phyloP scores from a whole-genome alignment of 176 grass and related monocot species.

The Bromus sterilis region DNA sequence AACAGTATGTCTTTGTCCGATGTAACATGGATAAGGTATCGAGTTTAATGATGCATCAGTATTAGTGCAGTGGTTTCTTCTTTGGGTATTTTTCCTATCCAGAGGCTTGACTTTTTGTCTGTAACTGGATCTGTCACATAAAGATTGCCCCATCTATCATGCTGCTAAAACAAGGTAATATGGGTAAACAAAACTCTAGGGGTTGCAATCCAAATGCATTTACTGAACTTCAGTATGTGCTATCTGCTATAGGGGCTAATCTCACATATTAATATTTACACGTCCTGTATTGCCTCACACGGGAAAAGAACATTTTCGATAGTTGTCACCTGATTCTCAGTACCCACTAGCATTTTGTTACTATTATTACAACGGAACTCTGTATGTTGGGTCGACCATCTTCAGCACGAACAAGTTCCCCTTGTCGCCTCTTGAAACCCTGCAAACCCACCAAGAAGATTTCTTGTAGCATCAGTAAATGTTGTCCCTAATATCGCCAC shows the following conservation, averaged over 20 bases:
- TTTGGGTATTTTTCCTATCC: neutral
- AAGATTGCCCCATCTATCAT: neutral
- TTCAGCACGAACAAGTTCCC: slow-evolving; percentile 89
- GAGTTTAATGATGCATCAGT: neutral
- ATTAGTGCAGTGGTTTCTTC: neutral
- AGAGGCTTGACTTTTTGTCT: neutral
- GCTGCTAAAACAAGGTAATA: neutral
- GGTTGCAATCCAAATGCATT: neutral
- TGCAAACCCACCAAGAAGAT: slow-evolving; percentile 20
- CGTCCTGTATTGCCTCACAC: neutral
- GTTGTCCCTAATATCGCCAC: neutral
- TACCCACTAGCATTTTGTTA: neutral
- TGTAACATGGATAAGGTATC: neutral
- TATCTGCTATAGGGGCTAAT: neutral
- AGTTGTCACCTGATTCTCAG: neutral
- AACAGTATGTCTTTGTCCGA: neutral
- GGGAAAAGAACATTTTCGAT: neutral
- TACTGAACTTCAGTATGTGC: neutral
- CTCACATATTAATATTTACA: slow-evolving; percentile 28
- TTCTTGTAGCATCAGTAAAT: slow-evolving; percentile 3
- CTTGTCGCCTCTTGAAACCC: slow-evolving; percentile 86
- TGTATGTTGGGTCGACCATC: slow-evolving; percentile 86
- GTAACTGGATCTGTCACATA: neutral
- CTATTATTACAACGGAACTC: slow-evolving; percentile 52
- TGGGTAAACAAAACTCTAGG: neutral